Percentiles rank a stretch among this genome's conserved stretches.
These are phyloP conservation scores for Taphrina populina DNA, from an alignment of 1,139 yeast genomes.

Conservation along the genomic window DNA sequence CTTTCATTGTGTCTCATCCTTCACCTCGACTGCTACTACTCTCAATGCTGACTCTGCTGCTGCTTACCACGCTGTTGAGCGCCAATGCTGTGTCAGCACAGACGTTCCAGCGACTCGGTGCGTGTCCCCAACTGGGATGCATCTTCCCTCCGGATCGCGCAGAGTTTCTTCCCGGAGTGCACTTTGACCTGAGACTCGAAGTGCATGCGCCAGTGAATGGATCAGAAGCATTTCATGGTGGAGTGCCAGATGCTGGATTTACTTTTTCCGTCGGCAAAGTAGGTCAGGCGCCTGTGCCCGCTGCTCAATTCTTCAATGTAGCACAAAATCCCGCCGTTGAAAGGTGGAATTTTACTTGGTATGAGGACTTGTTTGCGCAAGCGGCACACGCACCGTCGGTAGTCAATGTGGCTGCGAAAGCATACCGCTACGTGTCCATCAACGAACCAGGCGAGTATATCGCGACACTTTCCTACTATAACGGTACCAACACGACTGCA, in stretches of 20 bases:
- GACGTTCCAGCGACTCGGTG: constrained; percentile 15
- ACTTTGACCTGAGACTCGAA: constrained; percentile 8
- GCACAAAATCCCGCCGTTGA: constrained; percentile 9
- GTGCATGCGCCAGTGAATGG: constrained; percentile 21
- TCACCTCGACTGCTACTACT: too few relatives aligned
- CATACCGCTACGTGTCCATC: constrained; percentile 21
- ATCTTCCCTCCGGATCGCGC: constrained; percentile 18
- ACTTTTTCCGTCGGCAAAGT: constrained; percentile 9
- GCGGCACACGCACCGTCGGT: constrained; percentile 1
- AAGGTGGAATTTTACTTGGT: constrained; percentile 20
- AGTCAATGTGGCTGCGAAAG: constrained; percentile 17
- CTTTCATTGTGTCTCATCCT: too few relatives aligned
- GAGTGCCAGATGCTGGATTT: constrained; percentile 7
- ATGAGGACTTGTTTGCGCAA: constrained; percentile 20
- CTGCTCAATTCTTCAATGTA: constrained; percentile 8
- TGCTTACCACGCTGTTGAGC: too few relatives aligned
- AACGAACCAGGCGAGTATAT: constrained; percentile 10
- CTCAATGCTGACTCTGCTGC: too few relatives aligned
- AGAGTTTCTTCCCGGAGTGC: constrained; percentile 15
- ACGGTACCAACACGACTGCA: constrained; percentile 21
- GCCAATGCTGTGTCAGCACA: too few relatives aligned
- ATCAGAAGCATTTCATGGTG: constrained; percentile 16
- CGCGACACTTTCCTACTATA: constrained; percentile 8
- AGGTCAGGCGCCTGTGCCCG: constrained; percentile 9
- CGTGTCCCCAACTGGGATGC: constrained; percentile 12